phyloP scores from a whole-genome alignment of 306 rosid genomes.

The Fragaria iinumae region DNA sequence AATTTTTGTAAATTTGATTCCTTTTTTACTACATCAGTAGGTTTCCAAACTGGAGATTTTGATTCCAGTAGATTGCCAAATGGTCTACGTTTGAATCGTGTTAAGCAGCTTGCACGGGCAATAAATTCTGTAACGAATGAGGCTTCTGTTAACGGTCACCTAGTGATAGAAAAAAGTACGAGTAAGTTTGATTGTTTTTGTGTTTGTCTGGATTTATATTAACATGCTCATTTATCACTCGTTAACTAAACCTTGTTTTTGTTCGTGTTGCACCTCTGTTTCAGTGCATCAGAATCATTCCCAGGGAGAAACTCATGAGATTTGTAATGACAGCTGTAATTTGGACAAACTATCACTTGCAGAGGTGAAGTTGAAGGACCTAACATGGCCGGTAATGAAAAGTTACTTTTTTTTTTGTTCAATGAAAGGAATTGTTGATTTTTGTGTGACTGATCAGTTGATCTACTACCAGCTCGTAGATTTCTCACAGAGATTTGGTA shows the following conservation, averaged over 20 bases:
- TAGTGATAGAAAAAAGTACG: slow-evolving; percentile 1
- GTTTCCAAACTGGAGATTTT: slow-evolving; percentile 26
- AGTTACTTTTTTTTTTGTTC: slow-evolving; percentile 7
- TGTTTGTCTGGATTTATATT: background rate
- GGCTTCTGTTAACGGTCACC: slow-evolving; percentile 19
- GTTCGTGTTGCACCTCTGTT: slow-evolving; percentile 5
- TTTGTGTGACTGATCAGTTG: background rate
- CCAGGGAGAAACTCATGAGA: slow-evolving; percentile 22
- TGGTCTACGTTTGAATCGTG: slow-evolving; percentile 53
- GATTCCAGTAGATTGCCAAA: slow-evolving; percentile 37
- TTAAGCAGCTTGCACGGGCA: slow-evolving; percentile 61
- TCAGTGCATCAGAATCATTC: slow-evolving; percentile 26
- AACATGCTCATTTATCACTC: background rate
- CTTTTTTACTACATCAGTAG: slow-evolving; percentile 5
- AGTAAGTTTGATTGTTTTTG: background rate
- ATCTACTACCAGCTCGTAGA: background rate
- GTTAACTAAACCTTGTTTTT: background rate
- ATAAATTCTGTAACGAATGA: slow-evolving; percentile 25
- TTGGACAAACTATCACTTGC: slow-evolving; percentile 18
- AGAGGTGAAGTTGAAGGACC: slow-evolving; percentile 24
- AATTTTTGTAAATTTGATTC: background rate
- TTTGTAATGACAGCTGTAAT: slow-evolving; percentile 13
- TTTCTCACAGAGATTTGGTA: slow-evolving; percentile 1
- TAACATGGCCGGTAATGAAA: slow-evolving; percentile 20
- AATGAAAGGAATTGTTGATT: slow-evolving; percentile 3